Conservation (phyloP, 2,329 filamentous ascomycete species). For the Parascedosporium putredinis region DNA sequence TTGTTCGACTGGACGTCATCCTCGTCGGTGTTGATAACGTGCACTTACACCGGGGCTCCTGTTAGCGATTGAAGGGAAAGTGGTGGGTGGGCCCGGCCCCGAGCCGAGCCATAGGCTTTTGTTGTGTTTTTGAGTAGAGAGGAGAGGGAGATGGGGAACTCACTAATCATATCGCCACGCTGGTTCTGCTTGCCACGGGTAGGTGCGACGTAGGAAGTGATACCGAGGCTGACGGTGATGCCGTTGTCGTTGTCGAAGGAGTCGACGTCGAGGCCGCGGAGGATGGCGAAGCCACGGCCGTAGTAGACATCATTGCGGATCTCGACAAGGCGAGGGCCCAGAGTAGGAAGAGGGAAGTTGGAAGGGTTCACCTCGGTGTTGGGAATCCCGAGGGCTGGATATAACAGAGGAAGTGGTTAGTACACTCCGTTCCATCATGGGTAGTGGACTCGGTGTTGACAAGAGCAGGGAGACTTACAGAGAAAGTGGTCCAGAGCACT, state of each 20-base stretch:
- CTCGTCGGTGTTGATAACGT: constrained; percentile 7
- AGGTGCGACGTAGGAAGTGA: constrained; percentile 47
- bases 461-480: constrained; percentile 5
- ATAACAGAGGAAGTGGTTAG: not conserved
- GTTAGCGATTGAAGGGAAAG: too few species aligned
- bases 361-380: constrained; percentile 16
- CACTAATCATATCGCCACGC: constrained; percentile 10
- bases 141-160: constrained; percentile 26
- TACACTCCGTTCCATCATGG: not conserved
- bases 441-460: not conserved
- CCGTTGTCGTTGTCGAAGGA: constrained; percentile 45
- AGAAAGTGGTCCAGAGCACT: constrained; percentile 9
- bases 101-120: constrained; percentile 33
- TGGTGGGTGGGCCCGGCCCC: too few species aligned
- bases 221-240: constrained; percentile 47
- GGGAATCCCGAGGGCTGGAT: constrained; percentile 6
- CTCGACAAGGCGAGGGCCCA: constrained; percentile 34
- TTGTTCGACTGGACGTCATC: constrained; percentile 8
- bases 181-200: constrained; percentile 42
- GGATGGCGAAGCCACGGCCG: constrained; percentile 50
- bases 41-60: too few species aligned
- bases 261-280: constrained; percentile 45
- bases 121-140: constrained; percentile 23
- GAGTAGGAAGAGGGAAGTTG: constrained; percentile 41
- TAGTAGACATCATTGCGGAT: constrained; percentile 40